Base-by-base conservation (phyloP, 805 yeast species). In the Kodamaea sagamina region DNA sequence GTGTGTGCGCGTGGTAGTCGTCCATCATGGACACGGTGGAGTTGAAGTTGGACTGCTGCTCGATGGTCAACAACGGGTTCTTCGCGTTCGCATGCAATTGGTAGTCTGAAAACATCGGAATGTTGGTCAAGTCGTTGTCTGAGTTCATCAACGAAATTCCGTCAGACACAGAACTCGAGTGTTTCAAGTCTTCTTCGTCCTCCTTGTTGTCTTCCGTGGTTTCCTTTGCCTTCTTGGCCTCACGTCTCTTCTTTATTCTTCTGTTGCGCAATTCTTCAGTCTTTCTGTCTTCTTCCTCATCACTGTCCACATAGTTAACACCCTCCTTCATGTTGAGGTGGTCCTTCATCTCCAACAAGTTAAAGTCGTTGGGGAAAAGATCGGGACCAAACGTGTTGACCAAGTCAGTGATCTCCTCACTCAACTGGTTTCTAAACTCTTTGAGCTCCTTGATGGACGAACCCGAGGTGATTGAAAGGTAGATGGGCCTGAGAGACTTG, bases 381-480 rank as follows among this genome's bases (percentile, higher is more conserved):
- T 82, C 78, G 4, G 95, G 93, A 0, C 97, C 98, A 45, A 82
- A 76, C 34, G 77, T 79, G 59, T 90, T 89, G 38, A 92, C 89
- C 4, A 81, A 62, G 32, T 83, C 86, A 0, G 96, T 87, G 45
- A 93, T 86, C 44, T 86, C 83, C 47, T 72, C 76, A 15, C 87
- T 79, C 46, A 92, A 72, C 47, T 74, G 75, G 31, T 68, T 67
- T 49, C 98, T 74, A 39, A 78, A 72, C 19, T 69, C 64, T 53
- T 86, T 82, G 51, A 93, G 68, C 45, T 81, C 77, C 32, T 62
- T 60, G 39, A 84, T 68, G 1, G 82, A 77, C 13, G 75, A 65
- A 31, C 85, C 84, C 17, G 80, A 72, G 8, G 76, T 77, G 13
- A 86, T 61, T 2, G 86, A 79, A 19, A 84, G 61, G 64, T 84